These are phyloP conservation scores for Exophiala sideris DNA, from an alignment of 2,329 filamentous ascomycete genomes.

Conservation along the genomic window DNA sequence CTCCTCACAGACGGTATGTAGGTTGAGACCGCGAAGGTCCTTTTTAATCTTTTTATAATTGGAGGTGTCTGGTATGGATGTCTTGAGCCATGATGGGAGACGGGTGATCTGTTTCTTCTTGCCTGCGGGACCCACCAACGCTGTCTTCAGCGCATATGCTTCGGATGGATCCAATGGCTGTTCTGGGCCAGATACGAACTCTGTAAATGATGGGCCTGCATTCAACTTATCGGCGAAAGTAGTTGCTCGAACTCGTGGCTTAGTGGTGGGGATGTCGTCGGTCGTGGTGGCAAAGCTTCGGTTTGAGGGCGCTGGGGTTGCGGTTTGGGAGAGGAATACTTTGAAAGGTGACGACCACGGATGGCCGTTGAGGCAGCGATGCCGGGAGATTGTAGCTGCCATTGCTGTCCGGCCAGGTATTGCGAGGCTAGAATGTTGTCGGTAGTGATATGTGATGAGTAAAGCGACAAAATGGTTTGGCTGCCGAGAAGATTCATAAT, in stretches of 20 bases:
- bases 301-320: conserved; percentile 3
- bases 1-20: conserved; percentile 97
- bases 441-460: conserved; percentile 3
- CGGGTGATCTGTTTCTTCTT: conserved; percentile 67
- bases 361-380: conserved; percentile 26
- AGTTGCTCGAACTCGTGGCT: conserved; percentile 45
- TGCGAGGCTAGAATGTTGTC: conserved; percentile 1
- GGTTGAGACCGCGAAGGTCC: conserved; percentile 79
- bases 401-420: conserved; percentile 5
- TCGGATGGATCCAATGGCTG: conserved; percentile 45
- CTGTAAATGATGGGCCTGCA: conserved; percentile 60
- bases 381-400: conserved; percentile 19
- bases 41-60: conserved; percentile 96
- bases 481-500: no score
- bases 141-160: conserved; percentile 60
- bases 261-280: conserved; percentile 35
- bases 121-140: conserved; percentile 58
- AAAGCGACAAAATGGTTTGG: background rate
- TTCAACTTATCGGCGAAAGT: conserved; percentile 63
- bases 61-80: conserved; percentile 77
- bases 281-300: conserved; percentile 45
- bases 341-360: conserved; percentile 28
- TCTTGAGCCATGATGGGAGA: conserved; percentile 92
- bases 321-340: conserved; percentile 22
- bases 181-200: conserved; percentile 55